Evolutionary conservation across 768 basidiomycete species (phyloP).

Genomic region (Tylopilus cervinicoccineus): DNA sequence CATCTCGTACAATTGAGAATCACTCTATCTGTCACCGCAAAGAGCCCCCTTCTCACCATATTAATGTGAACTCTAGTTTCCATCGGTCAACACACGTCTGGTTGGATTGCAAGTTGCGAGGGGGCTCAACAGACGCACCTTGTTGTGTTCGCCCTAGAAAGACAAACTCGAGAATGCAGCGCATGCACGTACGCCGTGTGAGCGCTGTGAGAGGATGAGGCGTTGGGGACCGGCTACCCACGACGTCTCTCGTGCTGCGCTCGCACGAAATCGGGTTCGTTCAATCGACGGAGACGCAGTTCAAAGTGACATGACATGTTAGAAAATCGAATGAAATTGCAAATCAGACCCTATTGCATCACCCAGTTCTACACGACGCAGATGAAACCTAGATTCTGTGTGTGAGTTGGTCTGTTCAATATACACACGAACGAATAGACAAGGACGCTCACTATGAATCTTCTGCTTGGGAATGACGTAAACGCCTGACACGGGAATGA

Average conservation of each 20-base stretch:
- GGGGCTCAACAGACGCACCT: too few species aligned
- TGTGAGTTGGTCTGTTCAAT: conserved; percentile 1
- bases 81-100: too few species aligned
- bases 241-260: conserved; percentile 3
- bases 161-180: conserved; percentile 1
- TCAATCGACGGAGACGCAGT: background rate
- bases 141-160: background rate
- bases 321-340: conserved; percentile 10
- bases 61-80: too few species aligned
- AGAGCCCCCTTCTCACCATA: too few species aligned
- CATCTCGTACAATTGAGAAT: too few species aligned
- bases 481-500: background rate
- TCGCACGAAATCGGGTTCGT: background rate
- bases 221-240: conserved; percentile 1
- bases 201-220: conserved; percentile 6
- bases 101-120: too few species aligned
- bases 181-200: conserved; percentile 6
- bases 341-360: conserved; percentile 6
- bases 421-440: background rate
- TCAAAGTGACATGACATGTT: conserved; percentile 6
- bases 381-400: background rate
- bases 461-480: background rate
- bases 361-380: conserved; percentile 1
- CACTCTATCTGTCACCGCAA: too few species aligned
- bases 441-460: conserved; percentile 3